These are phyloP conservation scores for Colletotrichum agaves DNA, from an alignment of 2,329 filamentous ascomycete genomes.

Conservation along the genomic window DNA sequence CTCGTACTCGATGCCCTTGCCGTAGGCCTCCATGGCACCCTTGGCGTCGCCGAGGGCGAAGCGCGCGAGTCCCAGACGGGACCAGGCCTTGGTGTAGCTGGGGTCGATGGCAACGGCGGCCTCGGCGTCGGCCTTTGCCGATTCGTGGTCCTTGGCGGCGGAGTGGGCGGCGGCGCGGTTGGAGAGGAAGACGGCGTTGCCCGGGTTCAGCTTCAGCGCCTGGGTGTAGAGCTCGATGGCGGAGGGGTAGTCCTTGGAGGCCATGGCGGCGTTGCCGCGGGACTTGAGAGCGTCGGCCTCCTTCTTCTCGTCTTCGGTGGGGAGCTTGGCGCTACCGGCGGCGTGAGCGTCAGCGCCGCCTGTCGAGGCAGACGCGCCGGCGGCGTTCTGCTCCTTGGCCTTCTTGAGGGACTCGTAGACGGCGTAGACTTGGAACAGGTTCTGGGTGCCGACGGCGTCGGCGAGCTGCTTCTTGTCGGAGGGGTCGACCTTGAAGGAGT, in stretches of 20 bases:
- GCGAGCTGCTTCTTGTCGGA: constrained; percentile 76
- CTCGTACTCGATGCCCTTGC: constrained; percentile 91
- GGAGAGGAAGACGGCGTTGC: constrained; percentile 95
- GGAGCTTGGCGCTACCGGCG: constrained; percentile 45
- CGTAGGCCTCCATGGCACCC: constrained; percentile 94
- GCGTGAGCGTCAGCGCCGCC: constrained; percentile 52
- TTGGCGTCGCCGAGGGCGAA: constrained; percentile 92
- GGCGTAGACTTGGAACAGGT: constrained; percentile 89
- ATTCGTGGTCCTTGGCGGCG: constrained; percentile 83
- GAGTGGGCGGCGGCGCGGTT: constrained; percentile 96
- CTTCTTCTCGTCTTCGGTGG: constrained; percentile 71
- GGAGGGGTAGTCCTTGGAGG: constrained; percentile 84
- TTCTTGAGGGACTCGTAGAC: constrained; percentile 96
- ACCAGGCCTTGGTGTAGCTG: constrained; percentile 97
- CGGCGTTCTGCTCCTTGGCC: constrained; percentile 41
- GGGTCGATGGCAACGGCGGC: constrained; percentile 89
- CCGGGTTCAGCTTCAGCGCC: constrained; percentile 82
- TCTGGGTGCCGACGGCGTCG: constrained; percentile 85
- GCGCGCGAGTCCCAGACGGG: constrained; percentile 86
- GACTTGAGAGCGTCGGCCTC: constrained; percentile 91
- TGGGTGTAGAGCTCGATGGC: constrained; percentile 91
- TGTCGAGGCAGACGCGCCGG: constrained; percentile 39
- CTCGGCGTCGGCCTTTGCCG: constrained; percentile 88
- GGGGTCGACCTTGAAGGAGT: constrained; percentile 96
- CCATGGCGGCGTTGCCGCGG: constrained; percentile 94